Conservation (phyloP, 2,329 filamentous ascomycete genomes). For the Penicillium janthinellum region DNA sequence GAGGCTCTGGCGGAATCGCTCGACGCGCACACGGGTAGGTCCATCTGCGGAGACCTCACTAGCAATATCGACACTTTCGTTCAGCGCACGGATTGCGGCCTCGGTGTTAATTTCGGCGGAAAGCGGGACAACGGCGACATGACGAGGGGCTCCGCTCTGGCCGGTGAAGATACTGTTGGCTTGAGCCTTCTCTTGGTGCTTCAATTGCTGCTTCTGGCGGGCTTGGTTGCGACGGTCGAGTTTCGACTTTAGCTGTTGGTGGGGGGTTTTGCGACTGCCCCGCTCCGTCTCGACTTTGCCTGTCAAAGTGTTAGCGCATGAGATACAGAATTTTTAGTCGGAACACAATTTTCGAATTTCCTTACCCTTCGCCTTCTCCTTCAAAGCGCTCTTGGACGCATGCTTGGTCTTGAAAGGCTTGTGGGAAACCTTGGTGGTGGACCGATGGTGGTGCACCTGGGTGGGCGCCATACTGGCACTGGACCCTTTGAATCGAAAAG, state of each 20-base stretch:
- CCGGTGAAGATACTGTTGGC: conserved; percentile 83
- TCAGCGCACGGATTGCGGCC: conserved; percentile 69
- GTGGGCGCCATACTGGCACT: conserved; percentile 72
- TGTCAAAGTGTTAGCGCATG: conserved; percentile 39
- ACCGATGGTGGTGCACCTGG: conserved; percentile 76
- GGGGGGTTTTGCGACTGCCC: conserved; percentile 79
- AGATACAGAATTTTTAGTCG: not conserved
- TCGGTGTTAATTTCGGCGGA: conserved; percentile 70
- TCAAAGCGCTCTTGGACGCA: conserved; percentile 82
- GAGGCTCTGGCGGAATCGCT: conserved; percentile 92
- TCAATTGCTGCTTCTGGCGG: conserved; percentile 82
- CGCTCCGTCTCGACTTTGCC: conserved; percentile 77
- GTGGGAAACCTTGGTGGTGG: conserved; percentile 83
- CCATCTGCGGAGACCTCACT: conserved; percentile 62
- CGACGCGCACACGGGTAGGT: conserved; percentile 68
- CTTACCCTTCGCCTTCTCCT: conserved; percentile 80
- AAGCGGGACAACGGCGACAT: conserved; percentile 85
- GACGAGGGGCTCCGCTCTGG: conserved; percentile 79
- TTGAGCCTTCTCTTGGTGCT: conserved; percentile 79
- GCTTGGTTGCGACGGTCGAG: conserved; percentile 93
- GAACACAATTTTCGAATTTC: not conserved
- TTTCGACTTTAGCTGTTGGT: conserved; percentile 97
- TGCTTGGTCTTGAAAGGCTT: conserved; percentile 94
- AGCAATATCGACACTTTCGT: conserved; percentile 77
- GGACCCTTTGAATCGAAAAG: conserved; percentile 81